Evolutionary conservation across 2,329 filamentous ascomycete species (phyloP), one percentile per base, ranked within the genome.

Genomic region (Aureobasidium sp.): DNA sequence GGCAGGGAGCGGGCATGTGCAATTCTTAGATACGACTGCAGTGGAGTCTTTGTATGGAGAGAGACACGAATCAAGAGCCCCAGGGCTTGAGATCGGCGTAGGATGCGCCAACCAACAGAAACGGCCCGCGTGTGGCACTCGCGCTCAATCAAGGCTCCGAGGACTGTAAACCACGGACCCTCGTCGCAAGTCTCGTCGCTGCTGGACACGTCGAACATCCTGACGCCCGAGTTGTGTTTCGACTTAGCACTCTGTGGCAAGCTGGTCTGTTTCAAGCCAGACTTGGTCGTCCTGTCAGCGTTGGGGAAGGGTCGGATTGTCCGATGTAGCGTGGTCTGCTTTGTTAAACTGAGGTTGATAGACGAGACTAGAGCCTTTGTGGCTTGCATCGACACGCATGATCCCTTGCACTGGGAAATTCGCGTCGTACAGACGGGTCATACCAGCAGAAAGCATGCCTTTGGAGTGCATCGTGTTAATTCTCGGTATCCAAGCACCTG

Each of bases 341-440:
- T 58, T 37, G 54, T 58, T 59, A 39, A 49, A 48, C 7, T 59
- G 55, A 59, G 32, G 55, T 59, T 49, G 32, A 48, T 59, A 29
- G 34, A 41, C 55, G 34, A 48, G 34, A 49, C 55, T 59, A 59
- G 44, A 59, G 55, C 44, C 55, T 58, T 32, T 59, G 55, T 59
- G 55, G 55, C 55, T 59, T 59, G 55, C 55, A 59, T 59, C 34
- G n/a, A 21, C 44, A 59, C 55, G 44, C 55, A 59, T 48, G 34
- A 59, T 58, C 41, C 41, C 53, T 57, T 29, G 42, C 30, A 14
- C 42, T 48, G 55, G 44, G 36, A 8, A 59, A 48, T 32, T 59
- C 44, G 34, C 41, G 55, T 59, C 55, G 55, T 59, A 34, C 55
- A 49, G 32, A 21, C 44, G 14, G 34, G 55, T 49, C 55, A 41